Percentiles rank a stretch among this genome's conserved stretches.
Evolutionary conservation across 371 early-diverging fungal species (phyloP).

Genomic region (Rhizopus arrhizus): DNA sequence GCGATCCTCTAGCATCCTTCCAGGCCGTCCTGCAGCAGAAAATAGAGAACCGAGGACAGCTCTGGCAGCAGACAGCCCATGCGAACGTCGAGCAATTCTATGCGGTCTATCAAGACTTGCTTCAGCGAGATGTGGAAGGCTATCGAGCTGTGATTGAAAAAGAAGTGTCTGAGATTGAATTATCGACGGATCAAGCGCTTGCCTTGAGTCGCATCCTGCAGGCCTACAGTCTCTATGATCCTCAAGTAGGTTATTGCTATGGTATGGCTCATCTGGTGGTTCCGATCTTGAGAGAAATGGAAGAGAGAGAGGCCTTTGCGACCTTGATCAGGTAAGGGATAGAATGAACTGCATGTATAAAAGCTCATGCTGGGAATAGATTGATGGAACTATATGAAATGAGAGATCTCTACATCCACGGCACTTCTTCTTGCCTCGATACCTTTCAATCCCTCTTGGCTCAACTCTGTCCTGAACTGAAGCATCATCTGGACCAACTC

Average conservation of each 20-base stretch:
- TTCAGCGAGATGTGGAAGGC: neutral
- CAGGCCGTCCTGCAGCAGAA: neutral
- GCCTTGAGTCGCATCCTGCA: constrained; percentile 72
- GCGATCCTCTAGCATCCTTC: neutral
- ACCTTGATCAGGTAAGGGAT: constrained; percentile 62
- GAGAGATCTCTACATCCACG: constrained; percentile 71
- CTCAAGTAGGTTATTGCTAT: constrained; percentile 92
- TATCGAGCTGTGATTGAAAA: constrained; percentile 65
- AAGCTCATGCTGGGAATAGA: constrained; percentile 30
- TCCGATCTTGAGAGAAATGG: constrained; percentile 82
- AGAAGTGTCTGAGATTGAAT: constrained; percentile 59
- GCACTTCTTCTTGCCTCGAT: constrained; percentile 75
- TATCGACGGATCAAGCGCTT: constrained; percentile 43
- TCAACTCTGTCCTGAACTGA: constrained; percentile 74
- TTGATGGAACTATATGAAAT: constrained; percentile 85
- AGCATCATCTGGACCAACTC: constrained; percentile 70
- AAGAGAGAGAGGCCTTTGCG: constrained; percentile 89
- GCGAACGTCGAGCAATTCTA: constrained; percentile 67
- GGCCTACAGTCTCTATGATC: constrained; percentile 88
- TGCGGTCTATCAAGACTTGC: constrained; percentile 61
- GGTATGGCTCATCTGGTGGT: constrained; percentile 85
- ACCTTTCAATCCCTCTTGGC: constrained; percentile 83
- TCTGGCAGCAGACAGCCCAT: constrained; percentile 87
- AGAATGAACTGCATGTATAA: neutral
- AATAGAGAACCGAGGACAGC: constrained; percentile 67